These are phyloP conservation scores for Helianthus annuus DNA, from an alignment of 129 eudicot genomes.

Conservation along the genomic window HanXRQr2.0-SUNRISE NC_035449.2:114871549-114872048, in stretches of 20 bases:
- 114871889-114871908: constrained; percentile 22
- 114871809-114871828: constrained; percentile 40
- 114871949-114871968: constrained; percentile 47
- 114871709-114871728: constrained; percentile 30
- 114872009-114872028: constrained; percentile 48
- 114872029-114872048: constrained; percentile 54
- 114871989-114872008: constrained; percentile 50
- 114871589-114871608: constrained; percentile 40
- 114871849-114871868: constrained; percentile 43
- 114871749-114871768: constrained; percentile 52
- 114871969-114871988: constrained; percentile 53
- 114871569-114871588: constrained; percentile 40
- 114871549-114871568: constrained; percentile 47
- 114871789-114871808: constrained; percentile 56
- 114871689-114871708: constrained; percentile 56
- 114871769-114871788: constrained; percentile 47
- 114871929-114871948: constrained; percentile 54
- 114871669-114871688: constrained; percentile 39
- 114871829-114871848: constrained; percentile 35
- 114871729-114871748: constrained; percentile 49
- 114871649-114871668: constrained; percentile 45
- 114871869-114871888: constrained; percentile 46
- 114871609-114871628: constrained; percentile 52
- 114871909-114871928: constrained; percentile 50
- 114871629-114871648: constrained; percentile 43